Evolutionary conservation across 2,329 filamentous ascomycete genomes (phyloP).

Genomic region (Penicillium sp.): DNA sequence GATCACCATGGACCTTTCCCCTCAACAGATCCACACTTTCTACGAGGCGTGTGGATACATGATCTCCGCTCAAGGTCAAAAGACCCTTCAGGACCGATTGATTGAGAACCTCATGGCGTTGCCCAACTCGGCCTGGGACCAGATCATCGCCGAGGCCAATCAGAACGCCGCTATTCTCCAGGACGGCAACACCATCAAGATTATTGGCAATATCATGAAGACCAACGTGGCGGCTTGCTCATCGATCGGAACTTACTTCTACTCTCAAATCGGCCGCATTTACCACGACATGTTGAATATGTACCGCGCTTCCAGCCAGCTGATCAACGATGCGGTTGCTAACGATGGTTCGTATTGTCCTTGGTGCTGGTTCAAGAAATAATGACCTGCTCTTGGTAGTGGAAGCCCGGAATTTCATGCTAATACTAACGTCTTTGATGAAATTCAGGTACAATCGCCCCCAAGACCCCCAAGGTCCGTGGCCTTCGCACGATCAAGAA

Average conservation of each 20-base stretch:
- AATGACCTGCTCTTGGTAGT: background rate
- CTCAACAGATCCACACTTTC: conserved; percentile 97
- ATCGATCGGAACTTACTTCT: conserved; percentile 95
- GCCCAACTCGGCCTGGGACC: conserved; percentile 91
- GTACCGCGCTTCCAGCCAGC: conserved; percentile 93
- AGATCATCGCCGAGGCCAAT: conserved; percentile 84
- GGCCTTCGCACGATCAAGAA: conserved; percentile 98
- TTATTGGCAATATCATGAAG: conserved; percentile 99
- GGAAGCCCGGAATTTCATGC: too few species aligned
- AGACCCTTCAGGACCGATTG: conserved; percentile 84
- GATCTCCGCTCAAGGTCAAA: conserved; percentile 96
- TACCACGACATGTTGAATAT: conserved; percentile 99
- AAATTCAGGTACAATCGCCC: conserved; percentile 71
- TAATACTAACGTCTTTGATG: background rate
- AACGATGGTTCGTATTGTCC: conserved; percentile 59
- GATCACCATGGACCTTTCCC: conserved; percentile 90
- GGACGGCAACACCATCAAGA: conserved; percentile 91
- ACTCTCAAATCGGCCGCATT: conserved; percentile 93
- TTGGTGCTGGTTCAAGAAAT: background rate
- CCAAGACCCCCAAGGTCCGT: conserved; percentile 94
- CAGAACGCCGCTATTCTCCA: conserved; percentile 80
- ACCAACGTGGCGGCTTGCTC: conserved; percentile 98
- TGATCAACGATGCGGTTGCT: conserved; percentile 89
- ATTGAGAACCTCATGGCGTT: conserved; percentile 88
- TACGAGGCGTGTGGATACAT: conserved; percentile 99